Conservation (phyloP, 2,329 filamentous ascomycete species). For the Atkinsonella hypoxylon region DNA sequence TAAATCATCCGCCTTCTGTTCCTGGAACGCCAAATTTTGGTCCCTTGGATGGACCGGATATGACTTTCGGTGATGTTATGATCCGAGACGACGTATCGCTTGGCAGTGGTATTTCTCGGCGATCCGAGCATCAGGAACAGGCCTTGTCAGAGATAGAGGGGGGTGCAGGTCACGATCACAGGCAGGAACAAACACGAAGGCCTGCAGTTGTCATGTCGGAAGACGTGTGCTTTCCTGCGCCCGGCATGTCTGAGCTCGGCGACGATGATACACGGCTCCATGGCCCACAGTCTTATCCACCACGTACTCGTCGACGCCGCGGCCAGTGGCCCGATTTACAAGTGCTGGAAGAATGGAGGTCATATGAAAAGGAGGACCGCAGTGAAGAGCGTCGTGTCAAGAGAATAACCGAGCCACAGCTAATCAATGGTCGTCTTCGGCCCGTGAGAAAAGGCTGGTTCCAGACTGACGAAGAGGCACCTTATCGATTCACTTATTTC, state of each 20-base stretch:
- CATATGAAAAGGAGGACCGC: conserved; percentile 72
- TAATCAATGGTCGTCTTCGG: conserved; percentile 79
- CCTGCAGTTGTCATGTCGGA: conserved; percentile 58
- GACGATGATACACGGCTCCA: conserved; percentile 57
- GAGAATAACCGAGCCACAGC: conserved; percentile 84
- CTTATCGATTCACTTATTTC: conserved; percentile 96
- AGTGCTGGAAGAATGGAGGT: conserved; percentile 79
- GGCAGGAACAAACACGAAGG: conserved; percentile 25
- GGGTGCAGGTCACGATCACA: conserved; percentile 14
- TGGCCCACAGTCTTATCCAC: conserved; percentile 23
- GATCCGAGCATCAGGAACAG: conserved; percentile 19
- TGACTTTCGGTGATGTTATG: conserved; percentile 59
- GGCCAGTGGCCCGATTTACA: conserved; percentile 77
- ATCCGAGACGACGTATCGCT: conserved; percentile 51
- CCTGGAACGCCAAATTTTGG: conserved; percentile 48
- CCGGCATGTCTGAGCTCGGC: conserved; percentile 59
- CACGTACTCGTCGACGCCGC: conserved; percentile 43
- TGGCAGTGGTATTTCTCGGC: conserved; percentile 17
- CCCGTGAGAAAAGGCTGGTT: conserved; percentile 76
- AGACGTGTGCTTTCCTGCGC: conserved; percentile 86
- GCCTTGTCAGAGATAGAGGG: conserved; percentile 18
- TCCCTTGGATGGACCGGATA: conserved; percentile 33
- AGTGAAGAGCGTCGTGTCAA: conserved; percentile 76
- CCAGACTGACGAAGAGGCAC: conserved; percentile 74
- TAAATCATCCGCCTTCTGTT: conserved; percentile 59